A percentile compares a stretch with the other conserved stretches of the same genome.
Conservation (phyloP, 2,329 filamentous ascomycete species). For the Fusarium sp. region DNA sequence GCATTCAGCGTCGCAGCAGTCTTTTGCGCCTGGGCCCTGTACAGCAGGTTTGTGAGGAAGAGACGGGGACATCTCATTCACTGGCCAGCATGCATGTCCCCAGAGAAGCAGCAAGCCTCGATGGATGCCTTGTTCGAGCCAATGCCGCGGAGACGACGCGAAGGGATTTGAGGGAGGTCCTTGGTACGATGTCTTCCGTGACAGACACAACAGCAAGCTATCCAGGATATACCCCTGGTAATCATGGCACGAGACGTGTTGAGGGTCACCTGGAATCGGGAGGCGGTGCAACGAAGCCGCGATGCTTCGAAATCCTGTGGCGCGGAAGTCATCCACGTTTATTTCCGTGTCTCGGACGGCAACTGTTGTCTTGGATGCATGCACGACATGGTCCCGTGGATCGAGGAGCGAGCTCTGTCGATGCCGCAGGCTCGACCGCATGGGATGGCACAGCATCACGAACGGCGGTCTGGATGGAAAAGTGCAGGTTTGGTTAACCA, state of each 20-base stretch:
- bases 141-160: constrained; percentile 33
- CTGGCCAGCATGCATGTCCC: constrained; percentile 42
- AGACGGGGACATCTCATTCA: constrained; percentile 51
- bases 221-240: constrained; percentile 12
- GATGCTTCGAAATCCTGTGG: constrained; percentile 39
- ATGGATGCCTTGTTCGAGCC: constrained; percentile 39
- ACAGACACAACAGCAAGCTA: constrained; percentile 10
- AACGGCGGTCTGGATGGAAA: background rate
- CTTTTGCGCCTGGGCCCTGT: constrained; percentile 44
- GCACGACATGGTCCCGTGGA: constrained; percentile 36
- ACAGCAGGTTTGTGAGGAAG: constrained; percentile 47
- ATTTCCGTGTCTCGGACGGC: constrained; percentile 42
- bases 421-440: constrained; percentile 34
- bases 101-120: constrained; percentile 40
- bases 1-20: constrained; percentile 69
- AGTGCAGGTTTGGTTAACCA: background rate
- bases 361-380: constrained; percentile 38
- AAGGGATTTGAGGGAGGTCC: constrained; percentile 27
- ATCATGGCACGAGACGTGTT: constrained; percentile 39
- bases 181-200: constrained; percentile 11
- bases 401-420: constrained; percentile 30
- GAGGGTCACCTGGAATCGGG: constrained; percentile 41
- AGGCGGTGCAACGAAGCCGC: constrained; percentile 39
- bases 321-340: constrained; percentile 41
- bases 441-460: constrained; percentile 22